Evolutionary conservation across 140 eudicot species (phyloP), one percentile per base, ranked within the genome.

Genomic region (Artemisia princeps): DNA sequence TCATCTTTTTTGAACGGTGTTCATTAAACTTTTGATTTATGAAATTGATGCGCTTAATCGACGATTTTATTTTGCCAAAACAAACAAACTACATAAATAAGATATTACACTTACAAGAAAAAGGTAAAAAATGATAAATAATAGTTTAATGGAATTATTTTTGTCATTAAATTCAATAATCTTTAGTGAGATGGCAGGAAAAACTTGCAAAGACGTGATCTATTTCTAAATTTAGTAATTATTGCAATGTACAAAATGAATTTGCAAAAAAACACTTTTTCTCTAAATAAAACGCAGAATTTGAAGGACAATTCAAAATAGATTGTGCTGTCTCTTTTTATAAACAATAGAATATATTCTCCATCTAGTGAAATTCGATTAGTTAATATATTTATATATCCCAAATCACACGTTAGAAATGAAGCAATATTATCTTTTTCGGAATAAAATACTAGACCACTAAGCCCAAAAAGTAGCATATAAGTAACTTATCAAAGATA

Each of bases 361-460:
- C 2, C 17, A 24, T 24, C 7, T 3, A 23, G 11, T 59, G 13
- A 26, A 59, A 59, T 13, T 11, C 3, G 4, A 23, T 65, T 65
- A 65, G 17, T 49, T 33, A 48, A 46, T 46, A 45, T 20, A 9
- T 45, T 24, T 5, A 26, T 37, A 66, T 11, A 28, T 37, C 60
- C 13, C 12, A 15, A 52, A 16, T 66, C 57, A 65, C 71, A 26
- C 22, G 15, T 66, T 20, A 0, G 49, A 14, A 3, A 11, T 52
- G 13, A 30, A 52, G 6, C 20, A 16, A 30, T 53, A 17, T 17
- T 3, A 30, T 10, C 15, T 28, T 8, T 67, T 53, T 30, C n/a
- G 9, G n/a, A 26, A 66, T 28, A 53, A 52, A 23, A 26, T 13
- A 59, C 26, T 59, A 14, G 46, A 65, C 62, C 60, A 10, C 62